Percentiles rank a stretch among this genome's conserved stretches.
These are phyloP conservation scores for Microdochium trichocladiopsis DNA, from an alignment of 2,329 filamentous ascomycete genomes.

Conservation along the genomic window DNA sequence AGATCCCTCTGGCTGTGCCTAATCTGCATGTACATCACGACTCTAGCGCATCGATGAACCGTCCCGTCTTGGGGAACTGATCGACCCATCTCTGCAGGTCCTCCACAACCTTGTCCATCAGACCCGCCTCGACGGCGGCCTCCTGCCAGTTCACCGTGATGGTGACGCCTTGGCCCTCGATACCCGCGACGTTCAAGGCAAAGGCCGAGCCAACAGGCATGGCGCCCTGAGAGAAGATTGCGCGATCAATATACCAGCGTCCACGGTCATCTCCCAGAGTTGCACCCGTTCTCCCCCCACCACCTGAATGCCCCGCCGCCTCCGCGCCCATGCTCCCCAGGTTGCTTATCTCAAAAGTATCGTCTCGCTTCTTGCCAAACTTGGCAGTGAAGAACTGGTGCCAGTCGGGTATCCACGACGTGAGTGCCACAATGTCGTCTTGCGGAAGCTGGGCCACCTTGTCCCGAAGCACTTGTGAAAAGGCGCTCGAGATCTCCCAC, in stretches of 20 bases:
- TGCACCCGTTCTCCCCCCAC: constrained; percentile 1
- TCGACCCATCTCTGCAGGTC: constrained; percentile 26
- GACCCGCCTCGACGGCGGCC: constrained; percentile 26
- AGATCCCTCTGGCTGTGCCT: too few relatives aligned
- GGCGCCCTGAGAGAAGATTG: constrained; percentile 42
- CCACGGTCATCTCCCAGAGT: constrained; percentile 3
- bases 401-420: constrained; percentile 36
- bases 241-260: constrained; percentile 30
- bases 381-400: constrained; percentile 28
- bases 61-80: not conserved
- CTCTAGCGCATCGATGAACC: not conserved
- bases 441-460: constrained; percentile 25
- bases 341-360: constrained; percentile 47
- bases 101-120: constrained; percentile 26
- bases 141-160: constrained; percentile 42
- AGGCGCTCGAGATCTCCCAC: constrained; percentile 19
- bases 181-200: constrained; percentile 38
- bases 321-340: constrained; percentile 31
- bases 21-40: too few relatives aligned
- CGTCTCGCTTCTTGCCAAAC: constrained; percentile 31
- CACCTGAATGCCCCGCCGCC: not conserved
- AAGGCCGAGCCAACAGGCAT: constrained; percentile 34
- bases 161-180: constrained; percentile 29
- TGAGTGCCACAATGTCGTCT: constrained; percentile 34
- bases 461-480: constrained; percentile 26